phyloP scores from a whole-genome alignment of 129 eudicot species.

The carrot (Daucus carota) region DH1_v3.0 NC_030383.2:51484501-51485000 shows the following conservation, averaged over 20 bases:
- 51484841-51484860: conserved; percentile 73
- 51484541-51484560: conserved; percentile 55
- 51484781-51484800: conserved; percentile 60
- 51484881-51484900: conserved; percentile 42
- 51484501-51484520: conserved; percentile 49
- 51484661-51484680: conserved; percentile 34
- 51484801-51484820: conserved; percentile 53
- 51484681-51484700: conserved; percentile 64
- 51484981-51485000: conserved; percentile 21
- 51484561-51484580: conserved; percentile 28
- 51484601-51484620: conserved; percentile 41
- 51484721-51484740: conserved; percentile 76
- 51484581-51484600: conserved; percentile 22
- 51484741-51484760: conserved; percentile 61
- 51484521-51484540: conserved; percentile 47
- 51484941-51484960: not conserved
- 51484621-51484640: conserved; percentile 54
- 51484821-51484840: conserved; percentile 61
- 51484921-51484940: not conserved
- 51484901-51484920: conserved; percentile 12
- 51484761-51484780: conserved; percentile 83
- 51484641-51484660: conserved; percentile 39
- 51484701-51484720: conserved; percentile 82
- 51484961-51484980: conserved; percentile 21
- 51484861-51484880: conserved; percentile 55